These are phyloP conservation scores for Nowakowskiella sp. DNA, from an alignment of 192 early-diverging fungal species.

Conservation along the genomic window DNA sequence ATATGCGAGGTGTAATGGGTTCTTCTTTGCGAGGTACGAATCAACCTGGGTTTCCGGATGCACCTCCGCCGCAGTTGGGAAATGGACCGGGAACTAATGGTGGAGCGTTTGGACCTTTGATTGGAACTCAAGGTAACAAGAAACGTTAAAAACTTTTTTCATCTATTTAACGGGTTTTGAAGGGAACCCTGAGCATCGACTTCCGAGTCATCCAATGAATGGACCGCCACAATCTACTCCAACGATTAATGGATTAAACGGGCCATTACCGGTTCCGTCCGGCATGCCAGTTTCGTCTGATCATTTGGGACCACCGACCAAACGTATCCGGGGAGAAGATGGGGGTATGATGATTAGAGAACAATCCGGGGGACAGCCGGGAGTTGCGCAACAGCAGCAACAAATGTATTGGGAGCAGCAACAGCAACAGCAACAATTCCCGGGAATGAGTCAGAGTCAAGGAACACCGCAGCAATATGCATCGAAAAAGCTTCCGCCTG, in stretches of 20 bases:
- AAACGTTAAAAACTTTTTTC: neutral
- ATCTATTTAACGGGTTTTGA: slow-evolving; percentile 24
- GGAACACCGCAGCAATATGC: no score
- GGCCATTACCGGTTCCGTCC: slow-evolving; percentile 30
- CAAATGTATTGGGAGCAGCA: no score
- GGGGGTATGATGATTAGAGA: no score
- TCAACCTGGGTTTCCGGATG: slow-evolving; percentile 40
- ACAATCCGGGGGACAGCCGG: no score
- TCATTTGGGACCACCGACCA: slow-evolving; percentile 23
- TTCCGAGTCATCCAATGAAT: slow-evolving; percentile 1
- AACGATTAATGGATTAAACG: slow-evolving; percentile 26
- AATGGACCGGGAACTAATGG: slow-evolving; percentile 35
- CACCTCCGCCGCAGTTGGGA: slow-evolving; percentile 57
- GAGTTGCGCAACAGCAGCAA: no score
- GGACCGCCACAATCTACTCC: neutral
- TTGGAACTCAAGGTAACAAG: slow-evolving; percentile 29
- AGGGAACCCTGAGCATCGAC: slow-evolving; percentile 41
- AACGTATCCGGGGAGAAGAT: no score
- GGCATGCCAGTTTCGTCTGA: slow-evolving; percentile 48
- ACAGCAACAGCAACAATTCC: no score
- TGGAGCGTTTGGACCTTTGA: slow-evolving; percentile 29
- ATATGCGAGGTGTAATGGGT: slow-evolving; percentile 5
- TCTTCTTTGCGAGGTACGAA: slow-evolving; percentile 21
- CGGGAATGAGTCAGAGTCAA: no score
- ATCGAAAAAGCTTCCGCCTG: no score